Evolutionary conservation across 192 early-diverging fungal species (phyloP).

Genomic region (Coemansia javaensis): DNA sequence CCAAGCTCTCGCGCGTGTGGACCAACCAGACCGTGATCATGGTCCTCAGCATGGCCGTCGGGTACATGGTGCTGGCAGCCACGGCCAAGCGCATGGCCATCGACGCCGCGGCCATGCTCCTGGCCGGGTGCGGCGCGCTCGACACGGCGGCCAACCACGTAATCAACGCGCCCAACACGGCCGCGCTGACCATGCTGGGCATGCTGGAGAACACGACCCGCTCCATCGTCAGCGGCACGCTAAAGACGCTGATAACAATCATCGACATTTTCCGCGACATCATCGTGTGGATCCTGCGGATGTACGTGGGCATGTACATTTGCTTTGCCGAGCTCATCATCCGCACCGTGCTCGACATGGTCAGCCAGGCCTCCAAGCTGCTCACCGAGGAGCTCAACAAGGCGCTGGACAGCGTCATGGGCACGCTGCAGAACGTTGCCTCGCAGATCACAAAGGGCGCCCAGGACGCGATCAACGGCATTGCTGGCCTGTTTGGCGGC

Average conservation of each 20-base stretch:
- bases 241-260: conserved; percentile 13
- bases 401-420: conserved; percentile 20
- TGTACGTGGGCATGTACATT: conserved; percentile 41
- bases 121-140: conserved; percentile 12
- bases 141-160: conserved; percentile 16
- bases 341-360: conserved; percentile 22
- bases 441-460: conserved; percentile 11
- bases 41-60: conserved; percentile 26
- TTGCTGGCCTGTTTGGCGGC: conserved; percentile 13
- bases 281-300: conserved; percentile 28
- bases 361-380: conserved; percentile 14
- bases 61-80: conserved; percentile 13
- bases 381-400: conserved; percentile 25
- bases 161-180: conserved; percentile 22
- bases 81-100: conserved; percentile 9
- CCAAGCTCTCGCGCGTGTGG: conserved; percentile 28
- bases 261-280: conserved; percentile 20
- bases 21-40: conserved; percentile 30
- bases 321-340: conserved; percentile 44
- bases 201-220: conserved; percentile 12
- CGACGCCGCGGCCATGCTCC: neutral
- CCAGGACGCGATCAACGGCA: conserved; percentile 10
- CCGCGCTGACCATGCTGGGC: conserved; percentile 14
- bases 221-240: conserved; percentile 8
- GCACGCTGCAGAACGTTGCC: conserved; percentile 19